A percentile compares a stretch with the other conserved stretches of the same genome.
phyloP scores from a whole-genome alignment of 257 asterid genomes.

The Capsicum pubescens region DNA sequence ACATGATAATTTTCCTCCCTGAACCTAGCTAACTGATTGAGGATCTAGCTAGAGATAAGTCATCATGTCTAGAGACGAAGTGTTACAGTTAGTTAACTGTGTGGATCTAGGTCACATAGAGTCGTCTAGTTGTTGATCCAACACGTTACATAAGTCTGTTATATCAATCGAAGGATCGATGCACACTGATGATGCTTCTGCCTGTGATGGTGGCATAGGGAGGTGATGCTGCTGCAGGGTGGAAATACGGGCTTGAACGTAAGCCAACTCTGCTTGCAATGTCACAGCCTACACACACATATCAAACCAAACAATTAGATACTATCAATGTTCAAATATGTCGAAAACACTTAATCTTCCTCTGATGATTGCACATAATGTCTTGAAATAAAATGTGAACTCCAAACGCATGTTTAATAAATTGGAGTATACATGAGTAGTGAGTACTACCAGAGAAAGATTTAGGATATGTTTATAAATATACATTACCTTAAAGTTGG shows the following conservation, averaged over 20 bases:
- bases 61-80: not conserved
- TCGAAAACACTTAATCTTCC: too few relatives aligned
- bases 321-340: not conserved
- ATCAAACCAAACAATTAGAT: not conserved
- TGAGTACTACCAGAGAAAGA: not conserved
- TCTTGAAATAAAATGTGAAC: too few relatives aligned
- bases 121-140: slow-evolving; percentile 7
- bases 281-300: slow-evolving; percentile 58
- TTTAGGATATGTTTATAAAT: not conserved
- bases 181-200: not conserved
- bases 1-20: not conserved
- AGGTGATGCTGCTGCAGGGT: slow-evolving; percentile 44
- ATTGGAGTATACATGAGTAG: too few relatives aligned
- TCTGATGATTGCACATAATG: too few relatives aligned
- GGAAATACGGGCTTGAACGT: slow-evolving; percentile 79
- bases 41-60: not conserved
- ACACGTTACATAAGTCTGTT: not conserved
- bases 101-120: not conserved
- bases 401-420: too few relatives aligned
- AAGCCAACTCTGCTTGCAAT: slow-evolving; percentile 86
- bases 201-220: slow-evolving; percentile 20
- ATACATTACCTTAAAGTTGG: too few relatives aligned
- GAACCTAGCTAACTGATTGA: not conserved
- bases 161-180: not conserved
- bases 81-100: not conserved